Conservation (phyloP, 1,284 basidiomycete species). For the Farysia itapuensis region DNA sequence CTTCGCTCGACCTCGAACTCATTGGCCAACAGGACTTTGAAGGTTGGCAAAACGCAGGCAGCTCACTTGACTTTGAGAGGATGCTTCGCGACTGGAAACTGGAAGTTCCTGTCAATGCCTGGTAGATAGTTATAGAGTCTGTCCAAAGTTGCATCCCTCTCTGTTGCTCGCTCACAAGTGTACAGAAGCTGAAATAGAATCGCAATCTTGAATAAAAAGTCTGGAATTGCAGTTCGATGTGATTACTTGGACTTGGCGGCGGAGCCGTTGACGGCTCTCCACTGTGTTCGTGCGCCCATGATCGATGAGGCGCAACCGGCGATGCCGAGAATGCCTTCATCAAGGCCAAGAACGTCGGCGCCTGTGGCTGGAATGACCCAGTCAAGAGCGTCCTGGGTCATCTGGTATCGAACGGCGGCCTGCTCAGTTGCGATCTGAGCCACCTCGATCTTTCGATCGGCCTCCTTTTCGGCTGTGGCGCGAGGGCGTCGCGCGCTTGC, state of each 20-base stretch:
- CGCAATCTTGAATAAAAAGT: too few species aligned
- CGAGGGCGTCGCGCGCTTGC: conserved; percentile 41
- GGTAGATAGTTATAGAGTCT: too few species aligned
- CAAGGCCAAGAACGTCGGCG: conserved; percentile 75
- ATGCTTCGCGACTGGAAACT: conserved; percentile 33
- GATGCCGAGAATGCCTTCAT: conserved; percentile 69
- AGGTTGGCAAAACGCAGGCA: conserved; percentile 18
- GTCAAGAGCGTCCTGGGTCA: conserved; percentile 78
- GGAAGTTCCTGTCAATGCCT: conserved; percentile 10
- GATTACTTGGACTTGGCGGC: conserved; percentile 44
- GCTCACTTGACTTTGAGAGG: conserved; percentile 31
- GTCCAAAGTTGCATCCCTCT: too few species aligned
- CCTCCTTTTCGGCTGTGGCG: conserved; percentile 69
- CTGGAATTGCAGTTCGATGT: too few species aligned
- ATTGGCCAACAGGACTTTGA: conserved; percentile 29
- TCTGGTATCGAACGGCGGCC: conserved; percentile 71
- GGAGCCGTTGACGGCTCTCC: conserved; percentile 56
- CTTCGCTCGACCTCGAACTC: conserved; percentile 26
- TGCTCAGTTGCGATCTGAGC: conserved; percentile 70
- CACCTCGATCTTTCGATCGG: conserved; percentile 69
- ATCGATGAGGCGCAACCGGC: conserved; percentile 53
- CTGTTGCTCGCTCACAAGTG: too few species aligned
- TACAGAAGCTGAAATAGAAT: too few species aligned
- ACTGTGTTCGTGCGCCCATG: conserved; percentile 57
- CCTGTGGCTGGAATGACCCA: conserved; percentile 85